phyloP scores from a whole-genome alignment of 2,329 filamentous ascomycete genomes.

The Ophiobolus disseminans region DNA sequence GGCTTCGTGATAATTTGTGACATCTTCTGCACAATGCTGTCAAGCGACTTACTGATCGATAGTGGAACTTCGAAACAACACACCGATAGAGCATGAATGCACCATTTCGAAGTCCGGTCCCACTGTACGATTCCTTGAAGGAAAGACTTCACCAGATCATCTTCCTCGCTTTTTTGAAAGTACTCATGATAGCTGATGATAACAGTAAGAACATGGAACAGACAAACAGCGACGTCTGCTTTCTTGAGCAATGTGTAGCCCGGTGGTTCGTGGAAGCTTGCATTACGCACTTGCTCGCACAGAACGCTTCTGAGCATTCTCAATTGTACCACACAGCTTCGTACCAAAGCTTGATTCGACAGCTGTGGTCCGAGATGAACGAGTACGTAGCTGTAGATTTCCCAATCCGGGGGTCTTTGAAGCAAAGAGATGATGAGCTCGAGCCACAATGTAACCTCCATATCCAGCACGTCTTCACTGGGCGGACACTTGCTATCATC shows the following conservation, averaged over 20 bases:
- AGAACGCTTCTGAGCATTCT: slow-evolving; percentile 76
- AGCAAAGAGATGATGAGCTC: slow-evolving; percentile 77
- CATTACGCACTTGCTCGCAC: slow-evolving; percentile 81
- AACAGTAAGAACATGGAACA: slow-evolving; percentile 86
- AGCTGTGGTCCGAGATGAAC: slow-evolving; percentile 87
- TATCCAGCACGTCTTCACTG: slow-evolving; percentile 51
- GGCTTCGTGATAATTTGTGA: slow-evolving; percentile 94
- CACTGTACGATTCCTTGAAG: slow-evolving; percentile 82
- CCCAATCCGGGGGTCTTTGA: slow-evolving; percentile 81
- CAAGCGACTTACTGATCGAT: slow-evolving; percentile 83
- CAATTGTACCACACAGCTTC: slow-evolving; percentile 74
- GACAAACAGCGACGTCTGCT: slow-evolving; percentile 84
- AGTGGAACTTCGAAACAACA: slow-evolving; percentile 93
- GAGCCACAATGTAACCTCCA: slow-evolving; percentile 69
- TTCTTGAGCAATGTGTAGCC: slow-evolving; percentile 79
- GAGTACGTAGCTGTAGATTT: slow-evolving; percentile 88
- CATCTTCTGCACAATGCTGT: slow-evolving; percentile 90
- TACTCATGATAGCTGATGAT: slow-evolving; percentile 88
- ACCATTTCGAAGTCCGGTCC: slow-evolving; percentile 87
- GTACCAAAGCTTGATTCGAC: slow-evolving; percentile 87
- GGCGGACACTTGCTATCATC: slow-evolving; percentile 45
- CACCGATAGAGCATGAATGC: slow-evolving; percentile 92
- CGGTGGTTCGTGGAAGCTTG: slow-evolving; percentile 82
- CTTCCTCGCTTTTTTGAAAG: slow-evolving; percentile 83
- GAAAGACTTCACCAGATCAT: slow-evolving; percentile 87